Evolutionary conservation across 768 basidiomycete species (phyloP), one percentile per base, ranked within the genome.

Genomic region (Termitomyces sp.): DNA sequence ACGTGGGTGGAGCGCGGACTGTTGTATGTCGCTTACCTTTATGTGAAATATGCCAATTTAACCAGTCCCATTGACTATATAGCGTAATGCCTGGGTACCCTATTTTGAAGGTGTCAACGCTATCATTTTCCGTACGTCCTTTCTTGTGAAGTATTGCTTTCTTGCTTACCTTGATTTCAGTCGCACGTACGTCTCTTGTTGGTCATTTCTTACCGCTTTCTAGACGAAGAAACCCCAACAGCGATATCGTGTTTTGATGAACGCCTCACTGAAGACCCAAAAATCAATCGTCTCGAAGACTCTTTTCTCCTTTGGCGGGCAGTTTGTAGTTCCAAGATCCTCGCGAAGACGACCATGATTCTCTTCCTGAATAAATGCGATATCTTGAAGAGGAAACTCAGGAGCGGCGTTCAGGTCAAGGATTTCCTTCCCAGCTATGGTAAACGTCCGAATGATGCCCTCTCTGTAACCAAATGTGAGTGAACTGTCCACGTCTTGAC

Each of bases 351-450:
- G 12, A 85, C 83, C 56, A 76, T 90, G 57, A 82, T 90, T 48
- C 76, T 89, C 24, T 91, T 91, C 70, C 72, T 90, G 57, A 91
- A 91, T 69, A 91, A 91, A 60, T 81, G 81, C 59, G 89, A 91
- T 60, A 68, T 90, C 4, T 72, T 91, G 2, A 74, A 81, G 60
- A 68, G 76, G 64, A 78, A 78, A 57, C 72, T 88, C 31, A 69
- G 71, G 31, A 37, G 20, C 24, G 62, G 62, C 4, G 72, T 80
- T 15, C 66, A 69, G 65, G 79, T 89, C 16, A 79, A 73, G 22
- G 75, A 76, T 12, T 84, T 78, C 66, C 73, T 91, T 24, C 79
- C 85, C 1, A 82, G 83, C 13, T 90, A 81, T 61, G 88, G 84
- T 0, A 78, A 84, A 41, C 70, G 86, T 44, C 73, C 80, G 9